phyloP scores from a whole-genome alignment of 306 rosid genomes.

The Potentilla sterilis region DNA sequence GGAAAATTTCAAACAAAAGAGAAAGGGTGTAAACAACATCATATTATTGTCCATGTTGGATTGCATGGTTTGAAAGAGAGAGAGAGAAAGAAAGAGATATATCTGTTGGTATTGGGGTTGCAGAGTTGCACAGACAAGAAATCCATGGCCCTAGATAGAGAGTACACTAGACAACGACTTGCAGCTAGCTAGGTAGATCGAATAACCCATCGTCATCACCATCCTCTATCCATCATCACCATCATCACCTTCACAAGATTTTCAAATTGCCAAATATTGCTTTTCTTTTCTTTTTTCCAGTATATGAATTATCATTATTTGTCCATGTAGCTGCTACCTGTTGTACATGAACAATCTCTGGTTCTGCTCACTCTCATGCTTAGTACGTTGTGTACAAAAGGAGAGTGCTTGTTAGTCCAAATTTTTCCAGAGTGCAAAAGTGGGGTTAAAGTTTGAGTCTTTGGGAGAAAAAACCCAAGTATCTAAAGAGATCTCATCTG shows the following conservation, averaged over 20 bases:
- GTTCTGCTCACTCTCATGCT: constrained; percentile 4
- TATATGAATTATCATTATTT: constrained; percentile 22
- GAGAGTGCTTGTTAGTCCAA: neutral
- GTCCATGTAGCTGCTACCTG: constrained; percentile 5
- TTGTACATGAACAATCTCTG: constrained; percentile 11
- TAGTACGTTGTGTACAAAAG: constrained; percentile 8
- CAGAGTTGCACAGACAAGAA: constrained; percentile 59
- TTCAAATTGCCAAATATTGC: constrained; percentile 5
- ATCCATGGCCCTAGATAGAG: constrained; percentile 41
- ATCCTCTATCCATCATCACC: constrained; percentile 23
- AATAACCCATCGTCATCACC: constrained; percentile 48
- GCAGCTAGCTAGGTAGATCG: constrained; percentile 25
- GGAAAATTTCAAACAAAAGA: neutral
- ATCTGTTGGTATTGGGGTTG: constrained; percentile 30
- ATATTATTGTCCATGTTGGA: constrained; percentile 27
- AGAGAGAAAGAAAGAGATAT: constrained; percentile 25
- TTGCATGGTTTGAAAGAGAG: constrained; percentile 26
- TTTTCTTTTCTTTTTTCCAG: constrained; percentile 20
- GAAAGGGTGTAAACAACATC: constrained; percentile 27
- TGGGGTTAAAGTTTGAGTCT: constrained; percentile 14
- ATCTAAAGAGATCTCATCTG: constrained; percentile 29
- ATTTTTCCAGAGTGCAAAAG: neutral
- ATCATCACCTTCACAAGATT: constrained; percentile 42
- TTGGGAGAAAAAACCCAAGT: constrained; percentile 20
- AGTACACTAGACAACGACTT: constrained; percentile 54